Evolutionary conservation across 2,329 filamentous ascomycete genomes (phyloP), one percentile per base, ranked within the genome.

Genomic region (Calonectria hongkongensis): DNA sequence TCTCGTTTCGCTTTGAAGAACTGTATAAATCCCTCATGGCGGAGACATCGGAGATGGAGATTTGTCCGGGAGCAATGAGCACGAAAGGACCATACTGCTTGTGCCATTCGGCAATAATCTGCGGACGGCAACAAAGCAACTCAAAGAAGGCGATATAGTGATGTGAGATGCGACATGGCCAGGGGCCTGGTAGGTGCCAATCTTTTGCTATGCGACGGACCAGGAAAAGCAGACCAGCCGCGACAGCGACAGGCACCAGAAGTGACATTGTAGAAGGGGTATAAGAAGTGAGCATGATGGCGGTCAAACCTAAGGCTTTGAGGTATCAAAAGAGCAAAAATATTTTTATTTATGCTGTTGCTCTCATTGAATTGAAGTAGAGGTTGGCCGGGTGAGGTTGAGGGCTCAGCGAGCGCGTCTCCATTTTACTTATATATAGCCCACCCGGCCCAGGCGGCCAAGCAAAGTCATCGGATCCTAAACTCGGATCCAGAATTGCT

Each of bases 21-120:
- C 62, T 65, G 62, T 65, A 65, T 47, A 65, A 65, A 28, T 65
- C 62, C 7, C 62, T 25, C 62, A 65, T 65, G 45, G 62, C 62
- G 4, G 45, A 36, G 0, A 65, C 62, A 4, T 65, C 62, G 21
- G 62, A 65, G 30, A 65, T 65, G 4, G 62, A 65, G 30, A 65
- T 39, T 41, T 65, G 62, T 6, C 62, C 45, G 16, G 62, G 62
- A 39, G 62, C 62, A 27, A 65, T 65, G 10, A 65, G 62, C 15
- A 65, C 62, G 21, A 65, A 65, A n/a, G 62, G 45, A 2, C 62
- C 62, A 15, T 65, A 65, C 33, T 65, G 45, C 30, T 36, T 30
- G 18, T 65, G 62, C 62, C 62, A 65, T 65, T 65, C n/a, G 47
- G 62, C 62, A 27, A 65, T 65, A 30, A 39, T 50, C 36, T 65